These are phyloP conservation scores for Apiotrichum porosum DNA, from an alignment of 1,284 basidiomycete species.

Conservation along the genomic window DNA sequence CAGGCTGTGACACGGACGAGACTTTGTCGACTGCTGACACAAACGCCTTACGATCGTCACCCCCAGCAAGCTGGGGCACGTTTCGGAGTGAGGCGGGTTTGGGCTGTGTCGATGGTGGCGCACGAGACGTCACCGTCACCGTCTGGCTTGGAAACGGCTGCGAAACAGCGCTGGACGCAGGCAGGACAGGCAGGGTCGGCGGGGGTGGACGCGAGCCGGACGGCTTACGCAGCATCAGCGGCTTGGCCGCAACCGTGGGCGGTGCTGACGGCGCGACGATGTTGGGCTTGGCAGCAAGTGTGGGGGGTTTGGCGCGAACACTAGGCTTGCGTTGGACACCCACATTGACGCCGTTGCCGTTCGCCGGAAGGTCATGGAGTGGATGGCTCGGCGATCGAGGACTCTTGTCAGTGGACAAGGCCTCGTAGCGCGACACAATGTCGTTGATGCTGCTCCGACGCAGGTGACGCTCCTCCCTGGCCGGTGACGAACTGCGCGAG, in stretches of 20 bases:
- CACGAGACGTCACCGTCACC: too few species aligned
- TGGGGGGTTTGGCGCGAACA: too few species aligned
- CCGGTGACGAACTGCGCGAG: background rate
- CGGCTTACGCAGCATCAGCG: constrained; percentile 23
- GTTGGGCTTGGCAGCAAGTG: background rate
- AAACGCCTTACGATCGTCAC: too few species aligned
- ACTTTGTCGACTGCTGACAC: too few species aligned
- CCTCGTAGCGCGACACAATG: constrained; percentile 40
- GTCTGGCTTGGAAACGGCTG: too few species aligned
- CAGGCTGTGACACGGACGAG: too few species aligned
- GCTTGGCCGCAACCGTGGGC: constrained; percentile 28
- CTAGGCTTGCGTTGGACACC: background rate
- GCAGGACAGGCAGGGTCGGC: too few species aligned
- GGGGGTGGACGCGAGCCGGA: constrained; percentile 3
- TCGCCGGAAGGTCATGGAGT: constrained; percentile 1
- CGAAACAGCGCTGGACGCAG: too few species aligned
- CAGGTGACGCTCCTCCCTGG: constrained; percentile 12
- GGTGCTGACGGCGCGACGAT: constrained; percentile 6
- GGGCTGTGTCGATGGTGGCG: constrained; percentile 1
- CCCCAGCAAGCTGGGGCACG: too few species aligned
- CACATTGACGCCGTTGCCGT: background rate
- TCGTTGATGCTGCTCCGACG: constrained; percentile 44
- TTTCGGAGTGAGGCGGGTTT: constrained; percentile 7
- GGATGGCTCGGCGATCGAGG: background rate
- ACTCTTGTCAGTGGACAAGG: constrained; percentile 9